Conservation (phyloP, 805 yeast genomes). For the Saccharomycopsis lassenensis region DNA sequence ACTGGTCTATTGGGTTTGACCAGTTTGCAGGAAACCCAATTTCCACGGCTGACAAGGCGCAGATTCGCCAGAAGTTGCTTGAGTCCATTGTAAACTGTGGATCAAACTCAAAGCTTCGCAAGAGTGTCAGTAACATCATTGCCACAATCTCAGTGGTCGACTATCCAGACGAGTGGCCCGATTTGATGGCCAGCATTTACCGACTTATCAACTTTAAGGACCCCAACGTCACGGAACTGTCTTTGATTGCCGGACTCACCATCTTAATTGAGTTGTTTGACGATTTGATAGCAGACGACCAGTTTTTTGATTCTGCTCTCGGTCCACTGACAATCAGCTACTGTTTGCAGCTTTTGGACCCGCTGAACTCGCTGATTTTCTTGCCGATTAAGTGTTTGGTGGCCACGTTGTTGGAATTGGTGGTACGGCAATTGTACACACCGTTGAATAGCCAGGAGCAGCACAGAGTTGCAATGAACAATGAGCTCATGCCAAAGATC, state of each 20-base stretch:
- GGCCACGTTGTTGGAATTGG: constrained; percentile 40
- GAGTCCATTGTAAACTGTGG: constrained; percentile 34
- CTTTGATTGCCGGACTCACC: constrained; percentile 41
- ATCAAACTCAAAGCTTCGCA: constrained; percentile 48
- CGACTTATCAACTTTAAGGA: constrained; percentile 26
- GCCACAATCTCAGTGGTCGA: constrained; percentile 83
- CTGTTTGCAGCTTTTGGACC: constrained; percentile 29
- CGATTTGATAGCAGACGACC: constrained; percentile 77
- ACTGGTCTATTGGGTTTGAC: constrained; percentile 79
- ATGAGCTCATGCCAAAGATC: constrained; percentile 1
- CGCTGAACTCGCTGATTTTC: constrained; percentile 22
- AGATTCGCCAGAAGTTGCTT: constrained; percentile 42
- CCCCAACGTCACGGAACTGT: constrained; percentile 21
- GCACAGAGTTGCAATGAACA: constrained; percentile 23
- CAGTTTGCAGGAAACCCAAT: constrained; percentile 62
- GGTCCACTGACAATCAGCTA: constrained; percentile 45
- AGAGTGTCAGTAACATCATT: constrained; percentile 60
- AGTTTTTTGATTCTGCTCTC: constrained; percentile 68
- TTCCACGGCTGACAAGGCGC: constrained; percentile 37
- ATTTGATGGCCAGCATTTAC: constrained; percentile 41
- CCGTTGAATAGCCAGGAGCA: constrained; percentile 34
- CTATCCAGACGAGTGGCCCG: constrained; percentile 95
- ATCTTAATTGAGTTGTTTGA: constrained; percentile 71
- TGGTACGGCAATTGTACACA: constrained; percentile 41
- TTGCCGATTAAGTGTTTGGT: constrained; percentile 33